Conservation (phyloP, 495 filamentous ascomycete genomes). For the Neurospora sublineolata region DNA sequence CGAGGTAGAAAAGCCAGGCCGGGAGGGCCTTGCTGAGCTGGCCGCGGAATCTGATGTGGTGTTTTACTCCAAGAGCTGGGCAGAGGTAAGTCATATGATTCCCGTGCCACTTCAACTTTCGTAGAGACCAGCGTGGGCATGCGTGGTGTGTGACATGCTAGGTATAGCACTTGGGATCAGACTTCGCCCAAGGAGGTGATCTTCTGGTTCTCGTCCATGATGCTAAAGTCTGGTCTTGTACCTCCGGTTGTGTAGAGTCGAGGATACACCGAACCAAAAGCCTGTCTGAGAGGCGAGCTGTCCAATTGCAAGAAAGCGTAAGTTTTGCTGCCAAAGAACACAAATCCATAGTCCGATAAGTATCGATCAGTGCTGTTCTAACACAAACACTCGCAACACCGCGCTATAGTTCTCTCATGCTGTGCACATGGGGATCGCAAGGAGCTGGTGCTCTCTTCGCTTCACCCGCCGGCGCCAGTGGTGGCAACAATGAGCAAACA, state of each 20-base stretch:
- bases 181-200: not conserved
- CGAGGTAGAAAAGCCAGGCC: slow-evolving; percentile 57
- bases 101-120: not conserved
- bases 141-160: not conserved
- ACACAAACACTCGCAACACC: not conserved
- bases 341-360: not conserved
- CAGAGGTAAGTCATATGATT: slow-evolving; percentile 38
- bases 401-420: slow-evolving; percentile 38
- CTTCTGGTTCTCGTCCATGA: not conserved
- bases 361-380: not conserved
- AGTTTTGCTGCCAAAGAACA: slow-evolving; percentile 5
- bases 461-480: slow-evolving; percentile 12
- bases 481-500: not conserved
- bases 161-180: not conserved
- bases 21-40: slow-evolving; percentile 47
- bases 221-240: not conserved
- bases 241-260: slow-evolving; percentile 12
- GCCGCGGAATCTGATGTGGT: slow-evolving; percentile 54
- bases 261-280: slow-evolving; percentile 22
- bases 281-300: slow-evolving; percentile 23
- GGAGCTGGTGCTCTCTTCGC: slow-evolving; percentile 43
- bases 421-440: slow-evolving; percentile 57
- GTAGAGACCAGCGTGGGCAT: not conserved
- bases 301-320: slow-evolving; percentile 16
- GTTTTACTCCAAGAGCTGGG: slow-evolving; percentile 62